A percentile compares a stretch with the other conserved stretches of the same genome.
Evolutionary conservation across 768 basidiomycete species (phyloP).

Genomic region (Leccinum obscurum): DNA sequence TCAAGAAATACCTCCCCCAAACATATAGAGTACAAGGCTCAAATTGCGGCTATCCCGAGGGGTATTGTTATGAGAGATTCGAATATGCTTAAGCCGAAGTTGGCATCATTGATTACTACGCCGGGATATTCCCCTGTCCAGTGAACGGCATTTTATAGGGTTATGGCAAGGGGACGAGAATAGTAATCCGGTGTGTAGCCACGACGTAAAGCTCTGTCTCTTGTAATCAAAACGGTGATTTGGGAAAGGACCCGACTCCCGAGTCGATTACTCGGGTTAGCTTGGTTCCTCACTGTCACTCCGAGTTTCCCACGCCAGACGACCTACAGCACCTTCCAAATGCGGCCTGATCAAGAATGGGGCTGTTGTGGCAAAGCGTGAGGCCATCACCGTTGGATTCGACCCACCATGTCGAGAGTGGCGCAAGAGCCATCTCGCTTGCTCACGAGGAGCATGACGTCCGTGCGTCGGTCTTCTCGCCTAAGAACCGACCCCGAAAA

Average conservation of each 20-base stretch:
- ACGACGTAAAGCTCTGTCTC: not conserved
- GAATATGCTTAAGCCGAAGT: not conserved
- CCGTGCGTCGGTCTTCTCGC: conserved; percentile 26
- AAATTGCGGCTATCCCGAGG: not conserved
- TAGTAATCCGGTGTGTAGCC: not conserved
- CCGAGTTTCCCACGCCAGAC: conserved; percentile 19
- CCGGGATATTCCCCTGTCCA: not conserved
- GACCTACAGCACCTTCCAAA: conserved; percentile 36
- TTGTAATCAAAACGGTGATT: not conserved
- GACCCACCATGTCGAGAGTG: conserved; percentile 21
- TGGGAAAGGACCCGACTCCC: not conserved
- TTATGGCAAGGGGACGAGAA: not conserved
- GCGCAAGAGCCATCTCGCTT: conserved; percentile 14
- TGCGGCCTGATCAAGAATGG: conserved; percentile 14
- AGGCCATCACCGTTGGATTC: conserved; percentile 1
- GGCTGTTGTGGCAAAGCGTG: not conserved
- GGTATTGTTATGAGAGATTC: not conserved
- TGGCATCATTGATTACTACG: not conserved
- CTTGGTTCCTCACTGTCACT: not conserved
- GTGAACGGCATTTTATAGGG: conserved; percentile 5
- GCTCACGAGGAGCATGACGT: conserved; percentile 28
- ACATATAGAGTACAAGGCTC: not conserved
- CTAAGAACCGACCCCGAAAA: conserved; percentile 8
- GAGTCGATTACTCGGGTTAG: not conserved
- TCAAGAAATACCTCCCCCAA: not conserved